Conservation (phyloP, 805 yeast genomes). For the Metschnikowia orientalis region DNA sequence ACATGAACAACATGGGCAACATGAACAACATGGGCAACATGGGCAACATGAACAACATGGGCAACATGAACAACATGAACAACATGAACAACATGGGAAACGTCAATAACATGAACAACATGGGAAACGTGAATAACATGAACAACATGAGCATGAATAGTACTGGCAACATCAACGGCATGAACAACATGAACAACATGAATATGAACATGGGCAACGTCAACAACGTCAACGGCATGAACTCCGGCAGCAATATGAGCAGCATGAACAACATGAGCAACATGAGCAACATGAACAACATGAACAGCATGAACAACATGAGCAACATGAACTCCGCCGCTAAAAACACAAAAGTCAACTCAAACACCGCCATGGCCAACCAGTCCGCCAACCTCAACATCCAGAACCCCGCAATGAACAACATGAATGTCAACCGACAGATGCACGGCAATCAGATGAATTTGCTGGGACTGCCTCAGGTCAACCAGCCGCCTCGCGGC, state of each 20-base stretch:
- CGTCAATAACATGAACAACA: conserved; percentile 11
- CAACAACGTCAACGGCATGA: conserved; percentile 11
- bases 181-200: conserved; percentile 7
- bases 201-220: conserved; percentile 12
- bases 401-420: conserved; percentile 7
- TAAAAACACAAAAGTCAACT: conserved; percentile 11
- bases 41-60: conserved; percentile 3
- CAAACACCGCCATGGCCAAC: conserved; percentile 9
- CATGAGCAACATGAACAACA: conserved; percentile 12
- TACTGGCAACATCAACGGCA: conserved; percentile 6
- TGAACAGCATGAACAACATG: conserved; percentile 9
- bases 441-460: conserved; percentile 7
- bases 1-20: conserved; percentile 1
- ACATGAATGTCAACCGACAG: conserved; percentile 10
- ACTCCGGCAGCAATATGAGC: conserved; percentile 6
- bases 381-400: conserved; percentile 6
- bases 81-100: conserved; percentile 9
- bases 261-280: conserved; percentile 10
- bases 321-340: conserved; percentile 10
- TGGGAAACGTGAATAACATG: conserved; percentile 12
- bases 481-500: conserved; percentile 8
- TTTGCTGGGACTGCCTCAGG: conserved; percentile 8
- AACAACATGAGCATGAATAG: conserved; percentile 11
- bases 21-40: conserved; percentile 8
- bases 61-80: conserved; percentile 12